Percentiles rank a stretch among this genome's conserved stretches.
phyloP scores from a whole-genome alignment of 108 stramenopile genomes.

The Schizochytrium sp. region DNA sequence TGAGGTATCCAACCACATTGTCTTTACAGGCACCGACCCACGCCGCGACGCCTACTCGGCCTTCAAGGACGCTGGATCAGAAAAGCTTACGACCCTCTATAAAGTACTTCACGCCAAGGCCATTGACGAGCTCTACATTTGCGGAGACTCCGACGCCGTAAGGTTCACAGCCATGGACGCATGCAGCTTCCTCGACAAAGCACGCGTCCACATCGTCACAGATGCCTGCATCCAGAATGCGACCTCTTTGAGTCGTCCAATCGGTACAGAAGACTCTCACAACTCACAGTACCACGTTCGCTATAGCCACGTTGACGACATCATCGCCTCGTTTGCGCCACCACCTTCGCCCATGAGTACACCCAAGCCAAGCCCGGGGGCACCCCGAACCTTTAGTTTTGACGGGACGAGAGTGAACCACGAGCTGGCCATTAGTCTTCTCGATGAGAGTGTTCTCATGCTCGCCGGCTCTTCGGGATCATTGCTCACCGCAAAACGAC shows the following conservation, averaged over 20 bases:
- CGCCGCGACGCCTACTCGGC: slow-evolving; percentile 15
- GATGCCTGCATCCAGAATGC: not conserved
- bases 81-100: not conserved
- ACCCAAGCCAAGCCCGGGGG: too few species aligned
- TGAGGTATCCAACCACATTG: not conserved
- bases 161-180: slow-evolving; percentile 11
- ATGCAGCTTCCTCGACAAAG: not conserved
- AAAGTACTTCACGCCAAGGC: not conserved
- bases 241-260: not conserved
- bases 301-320: not conserved
- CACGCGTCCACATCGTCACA: not conserved
- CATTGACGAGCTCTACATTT: not conserved
- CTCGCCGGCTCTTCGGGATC: not conserved
- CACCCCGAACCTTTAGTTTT: too few species aligned
- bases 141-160: not conserved
- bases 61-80: slow-evolving; percentile 9
- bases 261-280: not conserved
- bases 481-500: not conserved
- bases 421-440: not conserved
- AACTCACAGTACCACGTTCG: not conserved
- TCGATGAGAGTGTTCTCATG: not conserved
- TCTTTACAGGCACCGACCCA: slow-evolving; percentile 15
- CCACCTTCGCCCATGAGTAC: too few species aligned
- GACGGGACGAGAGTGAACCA: too few species aligned
- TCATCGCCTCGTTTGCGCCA: too few species aligned